Percentiles rank a stretch among this genome's conserved stretches.
Evolutionary conservation across 163 green algal species (phyloP).

Genomic region (Coccomyxa subellipsoidea): DNA sequence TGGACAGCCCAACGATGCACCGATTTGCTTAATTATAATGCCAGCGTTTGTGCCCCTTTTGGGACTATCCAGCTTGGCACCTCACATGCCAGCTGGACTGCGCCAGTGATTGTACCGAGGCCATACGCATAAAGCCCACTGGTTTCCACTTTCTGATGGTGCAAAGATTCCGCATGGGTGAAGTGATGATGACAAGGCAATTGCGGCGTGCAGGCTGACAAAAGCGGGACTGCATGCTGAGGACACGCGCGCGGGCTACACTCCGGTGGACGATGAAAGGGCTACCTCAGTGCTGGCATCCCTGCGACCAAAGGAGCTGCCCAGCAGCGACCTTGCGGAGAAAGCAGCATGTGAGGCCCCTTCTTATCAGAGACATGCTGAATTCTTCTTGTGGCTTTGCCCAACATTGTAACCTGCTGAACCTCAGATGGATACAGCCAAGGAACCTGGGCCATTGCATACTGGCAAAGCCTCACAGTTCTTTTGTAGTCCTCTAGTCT

Average conservation of each 20-base stretch:
- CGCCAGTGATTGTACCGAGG: not conserved
- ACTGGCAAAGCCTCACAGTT: no score
- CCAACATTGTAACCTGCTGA: no score
- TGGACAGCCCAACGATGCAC: no score
- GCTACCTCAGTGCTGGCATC: not conserved
- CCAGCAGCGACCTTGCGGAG: not conserved
- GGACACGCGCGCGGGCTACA: not conserved
- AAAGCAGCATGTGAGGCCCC: not conserved
- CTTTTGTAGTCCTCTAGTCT: no score
- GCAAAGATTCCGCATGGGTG: not conserved
- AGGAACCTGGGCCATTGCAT: no score
- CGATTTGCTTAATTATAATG: no score
- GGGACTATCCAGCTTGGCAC: no score
- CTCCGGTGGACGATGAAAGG: not conserved
- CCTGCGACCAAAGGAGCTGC: not conserved
- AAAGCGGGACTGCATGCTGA: not conserved
- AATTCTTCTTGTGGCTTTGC: no score
- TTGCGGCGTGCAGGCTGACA: slow-evolving; percentile 5
- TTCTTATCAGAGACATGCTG: no score
- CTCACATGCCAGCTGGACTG: no score
- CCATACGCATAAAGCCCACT: not conserved
- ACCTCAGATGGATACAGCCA: no score
- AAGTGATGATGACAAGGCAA: not conserved
- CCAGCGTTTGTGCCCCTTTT: no score
- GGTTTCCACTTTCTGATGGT: not conserved